These are phyloP conservation scores for Phaeosphaeriaceae sp. DNA, from an alignment of 2,329 filamentous ascomycete genomes.

Conservation along the genomic window DNA sequence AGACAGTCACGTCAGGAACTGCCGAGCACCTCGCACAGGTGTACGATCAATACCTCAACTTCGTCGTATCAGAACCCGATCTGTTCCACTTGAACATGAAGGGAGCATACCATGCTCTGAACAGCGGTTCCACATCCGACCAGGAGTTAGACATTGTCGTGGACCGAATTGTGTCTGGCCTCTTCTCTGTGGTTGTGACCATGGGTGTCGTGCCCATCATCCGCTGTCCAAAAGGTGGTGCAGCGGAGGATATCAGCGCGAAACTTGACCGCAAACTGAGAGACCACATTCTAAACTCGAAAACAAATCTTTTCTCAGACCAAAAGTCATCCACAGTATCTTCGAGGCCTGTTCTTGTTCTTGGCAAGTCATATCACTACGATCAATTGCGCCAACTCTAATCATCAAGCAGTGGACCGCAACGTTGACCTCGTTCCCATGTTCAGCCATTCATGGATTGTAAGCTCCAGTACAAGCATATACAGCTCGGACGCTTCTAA, in stretches of 20 bases:
- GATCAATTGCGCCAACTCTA: constrained; percentile 57
- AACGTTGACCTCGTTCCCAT: constrained; percentile 96
- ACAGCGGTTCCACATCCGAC: constrained; percentile 89
- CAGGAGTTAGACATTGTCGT: constrained; percentile 86
- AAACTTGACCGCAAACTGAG: constrained; percentile 95
- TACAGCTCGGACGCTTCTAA: constrained; percentile 2
- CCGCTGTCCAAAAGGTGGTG: constrained; percentile 87
- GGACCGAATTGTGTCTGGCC: constrained; percentile 89
- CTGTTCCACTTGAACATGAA: constrained; percentile 93
- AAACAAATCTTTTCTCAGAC: constrained; percentile 92
- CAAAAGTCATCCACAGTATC: constrained; percentile 65
- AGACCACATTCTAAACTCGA: constrained; percentile 96
- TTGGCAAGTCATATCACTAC: constrained; percentile 75
- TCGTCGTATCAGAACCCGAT: constrained; percentile 93
- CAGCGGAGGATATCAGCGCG: constrained; percentile 91
- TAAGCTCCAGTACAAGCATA: constrained; percentile 8
- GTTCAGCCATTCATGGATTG: constrained; percentile 94
- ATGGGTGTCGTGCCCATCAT: constrained; percentile 99
- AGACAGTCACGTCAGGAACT: constrained; percentile 83
- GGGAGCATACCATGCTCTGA: constrained; percentile 95
- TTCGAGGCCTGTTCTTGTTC: constrained; percentile 85
- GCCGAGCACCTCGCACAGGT: constrained; percentile 91
- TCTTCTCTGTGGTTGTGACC: constrained; percentile 99
- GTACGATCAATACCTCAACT: constrained; percentile 97
- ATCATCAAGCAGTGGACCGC: constrained; percentile 75